phyloP scores from a whole-genome alignment of 2,329 filamentous ascomycete genomes.

The Fusarium clavum region DNA sequence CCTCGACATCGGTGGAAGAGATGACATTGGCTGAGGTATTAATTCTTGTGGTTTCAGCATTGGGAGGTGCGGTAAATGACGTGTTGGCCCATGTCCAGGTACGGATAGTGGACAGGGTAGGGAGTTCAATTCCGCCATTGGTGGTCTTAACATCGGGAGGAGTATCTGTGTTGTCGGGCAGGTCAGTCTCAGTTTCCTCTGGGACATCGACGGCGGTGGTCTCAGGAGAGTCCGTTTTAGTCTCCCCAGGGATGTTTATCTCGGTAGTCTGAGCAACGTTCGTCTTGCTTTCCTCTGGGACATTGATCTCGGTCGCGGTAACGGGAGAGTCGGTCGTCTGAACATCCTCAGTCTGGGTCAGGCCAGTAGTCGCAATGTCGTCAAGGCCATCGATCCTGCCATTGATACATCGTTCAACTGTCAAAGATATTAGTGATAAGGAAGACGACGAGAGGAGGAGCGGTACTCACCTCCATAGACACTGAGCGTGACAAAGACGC shows the following conservation, averaged over 20 bases:
- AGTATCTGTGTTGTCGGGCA: background rate
- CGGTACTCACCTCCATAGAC: background rate
- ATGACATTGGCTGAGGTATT: background rate
- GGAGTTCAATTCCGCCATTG: background rate
- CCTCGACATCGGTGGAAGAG: background rate
- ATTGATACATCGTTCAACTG: background rate
- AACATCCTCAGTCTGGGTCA: background rate
- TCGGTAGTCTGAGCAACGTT: fast-evolving
- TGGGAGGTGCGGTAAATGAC: background rate
- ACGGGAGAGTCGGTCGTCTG: fast-evolving
- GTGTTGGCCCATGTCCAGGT: background rate
- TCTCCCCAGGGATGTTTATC: fast-evolving
- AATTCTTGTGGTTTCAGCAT: background rate
- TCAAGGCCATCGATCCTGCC: background rate
- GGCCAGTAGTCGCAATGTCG: background rate
- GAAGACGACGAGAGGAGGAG: fast-evolving
- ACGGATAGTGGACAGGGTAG: background rate
- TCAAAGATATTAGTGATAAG: background rate
- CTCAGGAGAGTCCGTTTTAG: fast-evolving
- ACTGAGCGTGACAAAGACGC: background rate
- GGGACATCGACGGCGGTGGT: background rate
- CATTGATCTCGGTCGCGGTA: background rate
- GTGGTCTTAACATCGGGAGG: background rate
- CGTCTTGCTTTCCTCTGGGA: background rate
- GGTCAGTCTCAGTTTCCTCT: background rate